These are phyloP conservation scores for Smallanthus sonchifolius DNA, from an alignment of 129 eudicot species.

Conservation along the genomic window DNA sequence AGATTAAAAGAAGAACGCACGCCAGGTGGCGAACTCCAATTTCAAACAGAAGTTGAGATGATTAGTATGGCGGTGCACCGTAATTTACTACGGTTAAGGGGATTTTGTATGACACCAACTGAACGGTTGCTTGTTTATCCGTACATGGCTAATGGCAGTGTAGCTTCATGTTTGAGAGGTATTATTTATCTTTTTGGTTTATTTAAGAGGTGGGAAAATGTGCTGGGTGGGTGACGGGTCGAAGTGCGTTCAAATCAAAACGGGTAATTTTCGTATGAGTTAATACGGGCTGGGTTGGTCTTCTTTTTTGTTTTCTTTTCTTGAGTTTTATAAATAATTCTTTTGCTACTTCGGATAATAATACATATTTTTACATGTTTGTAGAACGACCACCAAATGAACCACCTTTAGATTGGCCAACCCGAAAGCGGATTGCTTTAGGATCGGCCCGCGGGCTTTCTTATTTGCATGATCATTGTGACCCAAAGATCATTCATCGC, in stretches of 20 bases:
- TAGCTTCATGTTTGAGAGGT: slow-evolving; percentile 94
- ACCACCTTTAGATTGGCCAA: slow-evolving; percentile 79
- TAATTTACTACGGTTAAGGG: slow-evolving; percentile 71
- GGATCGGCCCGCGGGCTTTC: slow-evolving; percentile 87
- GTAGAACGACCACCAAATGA: slow-evolving; percentile 78
- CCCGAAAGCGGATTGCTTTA: slow-evolving; percentile 65
- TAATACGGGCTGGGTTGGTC: not conserved
- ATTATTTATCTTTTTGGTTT: not conserved
- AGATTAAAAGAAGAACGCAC: slow-evolving; percentile 86
- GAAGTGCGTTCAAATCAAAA: not conserved
- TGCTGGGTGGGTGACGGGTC: not conserved
- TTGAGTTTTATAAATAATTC: not conserved
- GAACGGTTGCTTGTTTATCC: slow-evolving; percentile 91
- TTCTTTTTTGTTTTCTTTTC: not conserved
- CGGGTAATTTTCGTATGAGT: not conserved
- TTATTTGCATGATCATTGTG: slow-evolving; percentile 77
- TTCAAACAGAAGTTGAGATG: slow-evolving; percentile 96
- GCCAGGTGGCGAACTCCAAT: slow-evolving; percentile 93
- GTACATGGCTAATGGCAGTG: slow-evolving; percentile 93
- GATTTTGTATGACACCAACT: slow-evolving; percentile 94
- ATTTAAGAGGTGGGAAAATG: not conserved
- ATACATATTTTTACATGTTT: not conserved
- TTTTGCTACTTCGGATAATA: not conserved
- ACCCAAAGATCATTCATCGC: slow-evolving; percentile 84
- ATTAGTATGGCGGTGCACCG: slow-evolving; percentile 95